Evolutionary conservation across 1,284 basidiomycete genomes (phyloP), one percentile per base, ranked within the genome.

Genomic region (Takashimella koratensis): DNA sequence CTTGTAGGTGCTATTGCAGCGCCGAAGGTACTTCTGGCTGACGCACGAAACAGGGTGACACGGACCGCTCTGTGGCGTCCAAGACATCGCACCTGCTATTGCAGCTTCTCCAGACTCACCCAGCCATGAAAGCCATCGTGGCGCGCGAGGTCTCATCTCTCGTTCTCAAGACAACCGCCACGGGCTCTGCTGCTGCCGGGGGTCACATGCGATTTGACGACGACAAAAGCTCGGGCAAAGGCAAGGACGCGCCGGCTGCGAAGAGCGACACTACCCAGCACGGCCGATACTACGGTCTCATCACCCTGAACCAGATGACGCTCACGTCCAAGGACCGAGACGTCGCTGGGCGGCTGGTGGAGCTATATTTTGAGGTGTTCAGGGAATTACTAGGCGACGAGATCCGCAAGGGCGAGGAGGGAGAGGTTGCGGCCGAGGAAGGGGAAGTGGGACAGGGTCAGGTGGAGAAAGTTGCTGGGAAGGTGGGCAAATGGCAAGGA

Each of bases 321-420:
- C 80, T 98, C 30, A 84, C 85, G 1, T 80, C 82, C 5, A 79
- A 79, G 45, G 90, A 94, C 65, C 80, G 84, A 10, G 82, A 83
- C 0, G 88, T 94, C 5, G 89, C 93, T n/a, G 79, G 86, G 47
- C 82, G 85, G 57, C 80, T 98, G 49, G 85, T 98, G 27, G 86
- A 92, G 56, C 81, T 95, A 10, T 98, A 98, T 77, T 99, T 98
- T 69, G 88, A 94, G 77, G 82, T 98, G 65, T 99, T 99, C 78
- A 81, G 87, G 62, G 91, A 92, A 67, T 79, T 95, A 11, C 81
- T 96, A 1, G 86, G 88, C 0, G 81, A 85, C 20, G 64, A 66
- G 42, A 63, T 59, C 49, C 58, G 61, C 42, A 67, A 73, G 43
- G 65, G 73, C 47, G 67, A 74, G 39, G 67, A 70, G 49, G 73